Base-by-base conservation (phyloP, 495 filamentous ascomycete genomes). In the Aspergillus sparsus region DNA sequence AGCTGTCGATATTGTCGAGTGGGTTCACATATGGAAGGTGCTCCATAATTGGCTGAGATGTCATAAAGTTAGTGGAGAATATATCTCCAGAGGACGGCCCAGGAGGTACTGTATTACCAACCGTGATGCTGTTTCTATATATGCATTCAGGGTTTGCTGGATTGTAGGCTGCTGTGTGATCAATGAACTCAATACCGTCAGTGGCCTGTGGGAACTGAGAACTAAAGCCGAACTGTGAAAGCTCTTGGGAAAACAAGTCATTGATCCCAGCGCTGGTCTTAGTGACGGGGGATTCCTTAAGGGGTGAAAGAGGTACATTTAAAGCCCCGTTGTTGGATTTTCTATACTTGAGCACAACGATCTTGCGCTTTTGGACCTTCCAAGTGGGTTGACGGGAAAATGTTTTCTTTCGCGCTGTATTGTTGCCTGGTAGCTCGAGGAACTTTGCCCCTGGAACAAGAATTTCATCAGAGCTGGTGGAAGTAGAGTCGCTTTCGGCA, bases 391-490 rank as follows among this genome's bases (percentile, higher is more conserved):
- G 45, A 45, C 7, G 55, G 37, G 11, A 7, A 8, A 18, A 31
- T 9, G 8, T 16, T 35, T 11, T 50, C 10, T 15, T 1, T 21
- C 11, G 18, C 33, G 11, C 31, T 11, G 27, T 6, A 16, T 8
- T 55, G 42, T 60, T 58, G 18, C 63, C 65, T 0, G 62, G 67
- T 16, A 57, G 49, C 4, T 62, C 55, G 7, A 70, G 61, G 7
- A 67, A 63, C 4, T 49, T 54, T 9, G 67, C 67, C 3, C 62
- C 64, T 7, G 62, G 51, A 4, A 64, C 55, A 45, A 66, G 34
- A 3, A 66, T 11, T 15, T 68, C 52, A 5, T 53, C 54, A 9
- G 53, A 32, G 49, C 15, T 31, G 5, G 37, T 39, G 4, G 60
- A 10, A 32, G 42, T 53, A 37, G 34, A 27, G 21, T 27, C 21